phyloP scores from a whole-genome alignment of 371 early-diverging fungal species.

The Nematocida parisii region DNA sequence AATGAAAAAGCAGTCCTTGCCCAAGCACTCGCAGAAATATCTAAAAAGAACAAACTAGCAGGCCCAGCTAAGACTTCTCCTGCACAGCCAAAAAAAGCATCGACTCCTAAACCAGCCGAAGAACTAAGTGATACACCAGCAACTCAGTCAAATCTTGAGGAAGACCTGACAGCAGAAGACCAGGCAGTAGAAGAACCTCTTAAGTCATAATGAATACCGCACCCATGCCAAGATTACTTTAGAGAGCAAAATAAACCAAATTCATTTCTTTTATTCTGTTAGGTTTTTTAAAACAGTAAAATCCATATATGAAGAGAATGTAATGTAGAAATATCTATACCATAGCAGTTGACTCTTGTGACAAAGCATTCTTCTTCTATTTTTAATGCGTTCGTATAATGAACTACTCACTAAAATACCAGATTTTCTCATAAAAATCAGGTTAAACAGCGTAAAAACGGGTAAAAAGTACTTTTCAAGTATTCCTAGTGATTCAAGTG shows the following conservation, averaged over 20 bases:
- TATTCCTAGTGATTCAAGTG: conserved; percentile 72
- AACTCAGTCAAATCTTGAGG: not conserved
- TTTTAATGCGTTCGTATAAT: conserved; percentile 71
- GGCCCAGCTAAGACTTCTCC: too few relatives aligned
- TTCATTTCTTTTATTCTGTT: not conserved
- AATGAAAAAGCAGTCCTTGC: too few relatives aligned
- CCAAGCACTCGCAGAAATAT: too few relatives aligned
- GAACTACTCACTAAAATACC: conserved; percentile 57
- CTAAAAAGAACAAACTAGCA: too few relatives aligned
- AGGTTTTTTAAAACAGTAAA: conserved; percentile 1
- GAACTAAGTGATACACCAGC: too few relatives aligned
- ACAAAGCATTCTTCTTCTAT: conserved; percentile 77
- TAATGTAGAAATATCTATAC: conserved; percentile 85
- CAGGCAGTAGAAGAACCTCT: not conserved
- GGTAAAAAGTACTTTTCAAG: conserved; percentile 75
- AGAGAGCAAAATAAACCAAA: not conserved
- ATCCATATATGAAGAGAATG: conserved; percentile 85
- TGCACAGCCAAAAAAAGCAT: too few relatives aligned
- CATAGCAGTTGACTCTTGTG: conserved; percentile 84
- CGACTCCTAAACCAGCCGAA: too few relatives aligned
- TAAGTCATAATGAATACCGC: too few relatives aligned
- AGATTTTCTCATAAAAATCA: not conserved
- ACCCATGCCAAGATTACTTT: not conserved
- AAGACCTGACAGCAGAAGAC: not conserved
- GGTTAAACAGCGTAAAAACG: not conserved